Evolutionary conservation across 225 moss, liverwort and hornwort genomes (phyloP).

Genomic region (Asterella californica): DNA sequence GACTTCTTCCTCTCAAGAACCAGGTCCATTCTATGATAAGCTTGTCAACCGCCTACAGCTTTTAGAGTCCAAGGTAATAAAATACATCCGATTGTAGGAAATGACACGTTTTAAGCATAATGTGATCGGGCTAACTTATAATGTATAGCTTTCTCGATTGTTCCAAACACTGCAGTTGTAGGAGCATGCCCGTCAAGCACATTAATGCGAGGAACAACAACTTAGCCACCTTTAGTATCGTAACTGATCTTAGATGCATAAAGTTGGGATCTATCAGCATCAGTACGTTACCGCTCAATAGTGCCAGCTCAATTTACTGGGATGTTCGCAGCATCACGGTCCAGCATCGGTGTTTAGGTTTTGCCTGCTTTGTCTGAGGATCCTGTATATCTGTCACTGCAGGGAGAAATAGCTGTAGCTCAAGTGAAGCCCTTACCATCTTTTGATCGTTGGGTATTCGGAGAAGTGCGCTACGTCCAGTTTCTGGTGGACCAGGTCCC

Average conservation of each 20-base stretch:
- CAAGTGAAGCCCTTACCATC: constrained; percentile 70
- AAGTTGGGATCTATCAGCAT: too few species aligned
- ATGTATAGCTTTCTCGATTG: too few species aligned
- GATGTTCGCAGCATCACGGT: background rate
- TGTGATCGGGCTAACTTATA: too few species aligned
- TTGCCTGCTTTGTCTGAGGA: background rate
- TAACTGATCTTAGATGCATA: too few species aligned
- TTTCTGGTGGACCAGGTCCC: constrained; percentile 84
- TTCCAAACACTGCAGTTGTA: too few species aligned
- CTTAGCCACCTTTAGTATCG: too few species aligned
- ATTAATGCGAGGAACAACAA: too few species aligned
- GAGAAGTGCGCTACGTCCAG: constrained; percentile 74
- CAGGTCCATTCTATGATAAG: constrained; percentile 80
- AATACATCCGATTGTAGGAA: too few species aligned
- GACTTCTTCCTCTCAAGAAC: constrained; percentile 46
- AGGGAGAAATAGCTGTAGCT: constrained; percentile 84
- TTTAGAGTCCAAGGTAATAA: constrained; percentile 81
- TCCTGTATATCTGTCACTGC: constrained; percentile 14
- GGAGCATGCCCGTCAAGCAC: too few species aligned
- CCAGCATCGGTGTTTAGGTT: background rate
- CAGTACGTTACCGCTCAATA: background rate
- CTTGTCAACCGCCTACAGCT: constrained; percentile 94
- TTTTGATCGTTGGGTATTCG: constrained; percentile 89
- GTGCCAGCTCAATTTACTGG: background rate
- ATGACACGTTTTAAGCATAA: too few species aligned